These are phyloP conservation scores for Apophysomyces variabilis DNA, from an alignment of 371 early-diverging fungal species.

Conservation along the genomic window DNA sequence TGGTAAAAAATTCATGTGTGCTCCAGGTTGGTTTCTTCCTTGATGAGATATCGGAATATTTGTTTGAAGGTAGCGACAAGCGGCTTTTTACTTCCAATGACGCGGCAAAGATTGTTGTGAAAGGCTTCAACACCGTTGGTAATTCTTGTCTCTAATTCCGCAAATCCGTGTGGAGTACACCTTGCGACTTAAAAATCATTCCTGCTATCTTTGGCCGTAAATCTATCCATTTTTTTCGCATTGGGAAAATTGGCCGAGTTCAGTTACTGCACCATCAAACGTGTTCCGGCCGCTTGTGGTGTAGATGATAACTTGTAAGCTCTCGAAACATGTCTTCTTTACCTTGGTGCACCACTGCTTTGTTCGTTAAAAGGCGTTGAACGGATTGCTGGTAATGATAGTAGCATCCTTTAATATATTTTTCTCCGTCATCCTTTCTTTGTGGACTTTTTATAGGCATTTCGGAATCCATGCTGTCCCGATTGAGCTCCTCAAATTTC, in stretches of 20 bases:
- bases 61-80: neutral
- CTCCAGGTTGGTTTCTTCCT: neutral
- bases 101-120: neutral
- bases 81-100: neutral
- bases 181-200: neutral
- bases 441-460: neutral
- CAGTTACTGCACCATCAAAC: neutral
- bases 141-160: neutral
- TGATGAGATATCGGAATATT: neutral
- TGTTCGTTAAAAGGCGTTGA: neutral
- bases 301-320: neutral
- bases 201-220: neutral
- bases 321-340: neutral
- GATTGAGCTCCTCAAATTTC: neutral
- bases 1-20: neutral
- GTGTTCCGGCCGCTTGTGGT: neutral
- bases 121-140: neutral
- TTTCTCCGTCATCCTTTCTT: neutral
- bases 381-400: neutral
- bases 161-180: neutral
- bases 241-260: neutral
- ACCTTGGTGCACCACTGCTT: neutral
- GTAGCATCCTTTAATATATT: neutral
- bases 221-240: neutral
- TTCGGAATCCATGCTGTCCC: neutral